phyloP scores from a whole-genome alignment of 345 rosid genomes.

The Rhizophora apiculata region DNA sequence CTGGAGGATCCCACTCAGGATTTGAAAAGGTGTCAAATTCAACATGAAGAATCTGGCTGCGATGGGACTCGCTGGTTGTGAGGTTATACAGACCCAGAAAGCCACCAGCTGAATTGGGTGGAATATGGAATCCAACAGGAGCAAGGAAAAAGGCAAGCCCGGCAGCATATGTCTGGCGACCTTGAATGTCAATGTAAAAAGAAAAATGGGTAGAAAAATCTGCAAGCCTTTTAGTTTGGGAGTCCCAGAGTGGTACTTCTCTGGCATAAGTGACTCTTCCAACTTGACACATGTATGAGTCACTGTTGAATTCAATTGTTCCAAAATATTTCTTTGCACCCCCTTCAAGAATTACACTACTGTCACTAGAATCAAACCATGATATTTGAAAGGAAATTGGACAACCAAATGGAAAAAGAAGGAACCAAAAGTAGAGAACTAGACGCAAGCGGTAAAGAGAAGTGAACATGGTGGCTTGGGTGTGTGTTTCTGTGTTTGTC shows the following conservation, averaged over 20 bases:
- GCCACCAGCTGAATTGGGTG: conserved; percentile 40
- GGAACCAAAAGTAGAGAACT: conserved; percentile 1
- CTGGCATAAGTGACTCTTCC: conserved; percentile 37
- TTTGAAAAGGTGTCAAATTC: conserved; percentile 36
- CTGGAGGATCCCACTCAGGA: conserved; percentile 30
- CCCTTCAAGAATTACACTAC: conserved; percentile 29
- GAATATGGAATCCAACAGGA: conserved; percentile 38
- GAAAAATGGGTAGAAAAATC: conserved; percentile 41
- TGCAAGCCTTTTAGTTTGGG: conserved; percentile 17
- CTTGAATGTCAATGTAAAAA: conserved; percentile 22
- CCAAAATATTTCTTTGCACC: conserved; percentile 33
- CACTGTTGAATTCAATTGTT: conserved; percentile 28
- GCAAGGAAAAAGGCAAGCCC: conserved; percentile 47
- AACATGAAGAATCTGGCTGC: conserved; percentile 22
- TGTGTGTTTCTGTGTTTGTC: too few relatives aligned
- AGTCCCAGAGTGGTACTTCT: conserved; percentile 31
- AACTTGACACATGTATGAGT: conserved; percentile 21
- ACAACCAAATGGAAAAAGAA: conserved; percentile 2
- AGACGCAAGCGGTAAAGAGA: not conserved
- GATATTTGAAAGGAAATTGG: conserved; percentile 27
- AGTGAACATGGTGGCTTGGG: not conserved
- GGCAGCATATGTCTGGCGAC: not conserved
- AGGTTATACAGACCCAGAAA: conserved; percentile 41
- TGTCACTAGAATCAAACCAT: conserved; percentile 16
- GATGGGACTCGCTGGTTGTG: conserved; percentile 16